Conservation (phyloP, 352 stramenopile species). For the Globisporangium orthogonon region DNA sequence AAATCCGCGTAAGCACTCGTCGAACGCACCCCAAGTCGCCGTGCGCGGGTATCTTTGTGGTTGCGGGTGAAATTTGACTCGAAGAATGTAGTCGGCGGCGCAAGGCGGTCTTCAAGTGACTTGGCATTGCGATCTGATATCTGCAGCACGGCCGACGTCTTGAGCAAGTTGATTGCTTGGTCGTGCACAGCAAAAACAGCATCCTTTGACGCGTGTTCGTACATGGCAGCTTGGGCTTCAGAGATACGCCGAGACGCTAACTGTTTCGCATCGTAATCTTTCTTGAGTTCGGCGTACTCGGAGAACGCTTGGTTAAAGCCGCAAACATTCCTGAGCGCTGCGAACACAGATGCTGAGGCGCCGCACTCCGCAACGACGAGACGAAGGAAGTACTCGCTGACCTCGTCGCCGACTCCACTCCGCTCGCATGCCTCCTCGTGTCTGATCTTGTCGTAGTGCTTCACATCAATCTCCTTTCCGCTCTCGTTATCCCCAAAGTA, state of each 20-base stretch:
- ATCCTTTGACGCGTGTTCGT: slow-evolving; percentile 4
- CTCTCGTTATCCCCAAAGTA: slow-evolving; percentile 92
- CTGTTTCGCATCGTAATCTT: slow-evolving; percentile 35
- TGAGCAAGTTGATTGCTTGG: slow-evolving; percentile 23
- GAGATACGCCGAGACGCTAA: slow-evolving; percentile 33
- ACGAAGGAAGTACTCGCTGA: slow-evolving; percentile 67
- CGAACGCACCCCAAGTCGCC: slow-evolving; percentile 17
- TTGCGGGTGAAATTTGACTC: slow-evolving; percentile 45
- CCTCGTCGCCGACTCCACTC: slow-evolving; percentile 53
- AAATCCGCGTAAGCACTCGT: slow-evolving; percentile 63
- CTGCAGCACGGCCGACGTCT: slow-evolving; percentile 25
- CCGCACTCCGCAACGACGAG: slow-evolving; percentile 53
- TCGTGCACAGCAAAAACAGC: neutral
- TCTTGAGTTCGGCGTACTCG: slow-evolving; percentile 70
- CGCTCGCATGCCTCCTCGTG: slow-evolving; percentile 25
- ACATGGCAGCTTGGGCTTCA: slow-evolving; percentile 20
- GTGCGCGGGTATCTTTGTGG: slow-evolving; percentile 2
- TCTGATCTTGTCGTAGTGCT: slow-evolving; percentile 54
- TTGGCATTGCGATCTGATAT: slow-evolving; percentile 9
- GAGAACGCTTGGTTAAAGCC: slow-evolving; percentile 54
- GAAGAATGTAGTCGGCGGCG: slow-evolving; percentile 52
- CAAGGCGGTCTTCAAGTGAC: slow-evolving; percentile 32
- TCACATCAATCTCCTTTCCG: slow-evolving; percentile 67
- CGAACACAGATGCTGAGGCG: slow-evolving; percentile 48
- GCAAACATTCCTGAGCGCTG: slow-evolving; percentile 44